phyloP scores from a whole-genome alignment of 2,329 filamentous ascomycete genomes.

The Periglandula ipomoeae region DNA sequence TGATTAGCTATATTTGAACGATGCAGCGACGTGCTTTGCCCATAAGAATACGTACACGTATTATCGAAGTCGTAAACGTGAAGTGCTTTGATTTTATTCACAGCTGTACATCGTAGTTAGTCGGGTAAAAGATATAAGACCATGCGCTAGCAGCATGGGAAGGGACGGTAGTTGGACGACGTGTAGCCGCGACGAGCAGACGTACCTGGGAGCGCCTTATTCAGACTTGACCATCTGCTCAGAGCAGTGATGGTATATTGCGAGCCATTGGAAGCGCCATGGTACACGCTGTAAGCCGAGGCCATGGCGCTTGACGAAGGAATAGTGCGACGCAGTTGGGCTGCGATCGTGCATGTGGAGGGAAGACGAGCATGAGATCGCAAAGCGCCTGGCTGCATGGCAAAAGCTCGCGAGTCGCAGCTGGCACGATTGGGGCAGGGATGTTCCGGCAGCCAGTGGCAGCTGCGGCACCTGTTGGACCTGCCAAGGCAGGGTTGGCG shows the following conservation, averaged over 20 bases:
- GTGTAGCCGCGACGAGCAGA: too few relatives aligned
- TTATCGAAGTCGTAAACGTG: conserved; percentile 99
- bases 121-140: too few relatives aligned
- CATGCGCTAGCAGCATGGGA: background rate
- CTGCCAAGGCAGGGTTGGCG: background rate
- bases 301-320: conserved; percentile 26
- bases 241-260: conserved; percentile 60
- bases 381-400: background rate
- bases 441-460: background rate
- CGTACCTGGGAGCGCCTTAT: conserved; percentile 60
- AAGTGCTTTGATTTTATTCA: conserved; percentile 63
- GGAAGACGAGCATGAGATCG: conserved; percentile 1
- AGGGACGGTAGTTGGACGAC: too few relatives aligned
- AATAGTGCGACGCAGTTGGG: conserved; percentile 14
- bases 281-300: conserved; percentile 29
- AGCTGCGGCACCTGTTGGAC: background rate
- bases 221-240: conserved; percentile 74
- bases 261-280: conserved; percentile 23
- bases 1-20: background rate
- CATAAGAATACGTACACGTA: conserved; percentile 51
- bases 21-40: background rate
- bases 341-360: conserved; percentile 16
- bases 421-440: conserved; percentile 1
- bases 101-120: conserved; percentile 28
- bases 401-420: background rate